Evolutionary conservation across 805 yeast genomes (phyloP).

Genomic region (Saccharomycopsis olivae): DNA sequence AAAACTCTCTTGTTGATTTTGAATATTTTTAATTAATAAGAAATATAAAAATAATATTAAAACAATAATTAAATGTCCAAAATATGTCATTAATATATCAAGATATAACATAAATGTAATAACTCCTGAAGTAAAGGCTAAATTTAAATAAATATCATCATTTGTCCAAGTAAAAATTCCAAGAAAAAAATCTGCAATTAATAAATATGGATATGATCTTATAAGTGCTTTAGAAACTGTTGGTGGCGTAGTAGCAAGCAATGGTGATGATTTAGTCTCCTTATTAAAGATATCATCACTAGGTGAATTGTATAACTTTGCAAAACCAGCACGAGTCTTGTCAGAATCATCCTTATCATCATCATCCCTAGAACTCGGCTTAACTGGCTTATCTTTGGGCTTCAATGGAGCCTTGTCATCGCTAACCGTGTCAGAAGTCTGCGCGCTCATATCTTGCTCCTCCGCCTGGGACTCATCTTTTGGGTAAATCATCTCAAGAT

Average conservation of each 20-base stretch:
- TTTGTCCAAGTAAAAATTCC: slow-evolving; percentile 86
- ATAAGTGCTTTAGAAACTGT: slow-evolving; percentile 76
- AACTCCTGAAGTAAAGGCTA: slow-evolving; percentile 46
- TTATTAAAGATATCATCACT: slow-evolving; percentile 12
- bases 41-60: slow-evolving; percentile 51
- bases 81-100: slow-evolving; percentile 65
- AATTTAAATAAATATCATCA: slow-evolving; percentile 68
- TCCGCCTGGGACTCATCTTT: no score
- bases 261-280: slow-evolving; percentile 54
- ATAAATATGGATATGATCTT: slow-evolving; percentile 74
- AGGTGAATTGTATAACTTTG: slow-evolving; percentile 14
- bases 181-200: slow-evolving; percentile 57
- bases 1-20: slow-evolving; percentile 45
- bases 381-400: not conserved
- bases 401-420: not conserved
- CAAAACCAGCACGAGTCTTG: slow-evolving; percentile 11
- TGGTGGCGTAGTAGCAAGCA: slow-evolving; percentile 84
- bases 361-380: not conserved
- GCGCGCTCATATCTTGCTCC: no score
- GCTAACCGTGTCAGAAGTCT: not conserved
- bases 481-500: no score
- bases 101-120: slow-evolving; percentile 61
- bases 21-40: slow-evolving; percentile 41
- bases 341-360: not conserved
- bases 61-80: slow-evolving; percentile 71